These are phyloP conservation scores for Ustilago hordei DNA, from an alignment of 1,284 basidiomycete genomes.

Conservation along the genomic window DNA sequence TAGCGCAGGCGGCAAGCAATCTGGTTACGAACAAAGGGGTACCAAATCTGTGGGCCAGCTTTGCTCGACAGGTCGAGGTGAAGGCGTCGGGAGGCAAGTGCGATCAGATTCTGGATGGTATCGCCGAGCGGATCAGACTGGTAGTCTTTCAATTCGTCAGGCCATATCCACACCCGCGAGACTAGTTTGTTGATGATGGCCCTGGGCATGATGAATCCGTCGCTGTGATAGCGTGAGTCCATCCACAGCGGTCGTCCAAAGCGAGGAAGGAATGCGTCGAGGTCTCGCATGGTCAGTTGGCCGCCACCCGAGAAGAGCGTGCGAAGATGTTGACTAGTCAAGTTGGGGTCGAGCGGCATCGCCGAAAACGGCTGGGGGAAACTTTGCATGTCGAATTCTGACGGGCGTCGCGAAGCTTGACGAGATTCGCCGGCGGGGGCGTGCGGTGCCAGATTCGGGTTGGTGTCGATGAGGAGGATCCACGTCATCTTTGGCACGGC, in stretches of 20 bases:
- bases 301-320: neutral
- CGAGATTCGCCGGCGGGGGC: neutral
- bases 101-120: neutral
- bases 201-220: neutral
- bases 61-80: constrained; percentile 1
- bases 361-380: constrained; percentile 2
- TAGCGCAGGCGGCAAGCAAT: too few species aligned
- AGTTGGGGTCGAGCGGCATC: constrained; percentile 8
- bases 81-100: constrained; percentile 2
- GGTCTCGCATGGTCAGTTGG: neutral
- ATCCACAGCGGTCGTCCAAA: constrained; percentile 10
- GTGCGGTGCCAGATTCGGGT: neutral
- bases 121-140: neutral
- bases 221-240: neutral
- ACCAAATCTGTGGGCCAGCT: neutral
- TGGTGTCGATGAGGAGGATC: neutral
- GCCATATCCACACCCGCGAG: too few species aligned
- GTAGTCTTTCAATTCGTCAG: too few species aligned
- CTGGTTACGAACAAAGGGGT: neutral
- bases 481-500: too few species aligned
- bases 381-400: neutral
- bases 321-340: neutral
- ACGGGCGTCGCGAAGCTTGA: neutral
- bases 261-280: constrained; percentile 6
- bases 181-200: too few species aligned